Percentiles rank a stretch among this genome's conserved stretches.
These are phyloP conservation scores for Xylaria sp. DNA, from an alignment of 2,329 filamentous ascomycete species.

Conservation along the genomic window DNA sequence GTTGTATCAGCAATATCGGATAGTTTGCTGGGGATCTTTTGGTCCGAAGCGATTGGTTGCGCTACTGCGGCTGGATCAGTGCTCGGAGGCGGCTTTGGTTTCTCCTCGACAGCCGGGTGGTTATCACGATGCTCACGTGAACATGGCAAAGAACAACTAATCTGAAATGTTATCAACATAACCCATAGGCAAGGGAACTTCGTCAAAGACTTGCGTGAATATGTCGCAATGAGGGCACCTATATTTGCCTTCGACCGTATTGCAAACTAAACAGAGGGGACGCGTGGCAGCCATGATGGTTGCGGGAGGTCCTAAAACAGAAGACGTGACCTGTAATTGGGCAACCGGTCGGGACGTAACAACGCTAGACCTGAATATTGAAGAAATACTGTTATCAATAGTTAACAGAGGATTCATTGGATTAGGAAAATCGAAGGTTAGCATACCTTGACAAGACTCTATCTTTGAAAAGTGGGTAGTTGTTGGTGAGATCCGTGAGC, in stretches of 20 bases:
- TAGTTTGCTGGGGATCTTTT: conserved; percentile 18
- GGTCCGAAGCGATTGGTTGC: not conserved
- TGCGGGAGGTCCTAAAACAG: not conserved
- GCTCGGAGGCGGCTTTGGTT: conserved; percentile 16
- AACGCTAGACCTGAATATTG: not conserved
- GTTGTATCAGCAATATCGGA: conserved; percentile 44
- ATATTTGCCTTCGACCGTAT: conserved; percentile 64
- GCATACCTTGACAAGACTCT: conserved; percentile 1
- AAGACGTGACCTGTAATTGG: not conserved
- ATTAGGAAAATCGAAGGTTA: not conserved
- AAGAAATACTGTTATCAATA: not conserved
- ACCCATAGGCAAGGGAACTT: not conserved
- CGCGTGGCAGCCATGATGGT: conserved; percentile 42
- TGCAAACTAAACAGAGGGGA: conserved; percentile 62
- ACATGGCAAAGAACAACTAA: conserved; percentile 68
- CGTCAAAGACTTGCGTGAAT: conserved; percentile 61
- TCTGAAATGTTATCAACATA: conserved; percentile 16
- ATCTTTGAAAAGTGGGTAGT: not conserved
- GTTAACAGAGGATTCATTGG: not conserved
- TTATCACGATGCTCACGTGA: conserved; percentile 62
- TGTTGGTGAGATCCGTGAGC: not conserved
- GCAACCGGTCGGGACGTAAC: not conserved
- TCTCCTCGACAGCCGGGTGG: conserved; percentile 54
- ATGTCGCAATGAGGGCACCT: conserved; percentile 69
- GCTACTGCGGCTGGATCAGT: not conserved